These are phyloP conservation scores for Solanum pinnatisectum DNA, from an alignment of 257 asterid species.

Conservation along the genomic window DNA sequence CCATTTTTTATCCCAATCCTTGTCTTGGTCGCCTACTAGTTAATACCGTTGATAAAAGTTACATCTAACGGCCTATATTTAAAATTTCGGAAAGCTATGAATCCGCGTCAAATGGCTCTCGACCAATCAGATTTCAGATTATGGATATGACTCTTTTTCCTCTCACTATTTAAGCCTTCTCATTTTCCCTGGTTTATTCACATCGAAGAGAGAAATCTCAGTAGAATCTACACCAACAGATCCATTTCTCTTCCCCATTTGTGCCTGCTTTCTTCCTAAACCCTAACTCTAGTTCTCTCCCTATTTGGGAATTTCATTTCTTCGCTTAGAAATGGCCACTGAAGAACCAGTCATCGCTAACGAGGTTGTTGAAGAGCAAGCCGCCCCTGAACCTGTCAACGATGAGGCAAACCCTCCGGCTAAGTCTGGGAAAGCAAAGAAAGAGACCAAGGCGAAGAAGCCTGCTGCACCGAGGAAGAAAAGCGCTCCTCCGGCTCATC, in stretches of 20 bases:
- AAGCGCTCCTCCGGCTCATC: conserved; percentile 29
- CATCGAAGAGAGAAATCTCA: background rate
- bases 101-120: conserved; percentile 49
- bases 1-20: conserved; percentile 21
- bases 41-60: conserved; percentile 43
- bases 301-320: background rate
- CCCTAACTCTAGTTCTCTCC: conserved; percentile 16
- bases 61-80: conserved; percentile 56
- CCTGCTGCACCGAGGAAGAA: conserved; percentile 45
- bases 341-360: conserved; percentile 38
- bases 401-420: conserved; percentile 11
- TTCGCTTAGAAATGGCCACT: conserved; percentile 17
- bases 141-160: conserved; percentile 17
- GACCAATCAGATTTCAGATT: conserved; percentile 49
- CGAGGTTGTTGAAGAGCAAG: conserved; percentile 15
- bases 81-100: conserved; percentile 20
- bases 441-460: conserved; percentile 41
- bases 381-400: conserved; percentile 5
- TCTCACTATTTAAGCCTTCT: conserved; percentile 42
- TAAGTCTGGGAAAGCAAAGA: conserved; percentile 16
- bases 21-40: conserved; percentile 10
- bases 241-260: background rate
- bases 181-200: conserved; percentile 3
- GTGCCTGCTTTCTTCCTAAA: background rate
- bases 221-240: background rate